Evolutionary conservation across 805 yeast genomes (phyloP), one percentile per base, ranked within the genome.

Genomic region (Teunomyces panamensis): DNA sequence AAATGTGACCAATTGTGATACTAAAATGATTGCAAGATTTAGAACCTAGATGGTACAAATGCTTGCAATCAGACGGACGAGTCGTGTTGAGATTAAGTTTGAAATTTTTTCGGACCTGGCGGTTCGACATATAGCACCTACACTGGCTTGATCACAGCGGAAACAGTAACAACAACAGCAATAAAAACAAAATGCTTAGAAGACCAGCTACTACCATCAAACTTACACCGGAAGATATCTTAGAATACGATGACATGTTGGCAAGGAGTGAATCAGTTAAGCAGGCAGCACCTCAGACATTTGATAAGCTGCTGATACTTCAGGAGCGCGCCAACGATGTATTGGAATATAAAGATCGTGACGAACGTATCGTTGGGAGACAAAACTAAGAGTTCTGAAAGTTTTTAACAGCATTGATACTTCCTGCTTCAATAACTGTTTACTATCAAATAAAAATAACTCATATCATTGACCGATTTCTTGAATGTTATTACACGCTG

Each of bases 131-230:
- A 37, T 37, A 41, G 10, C 43, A n/a, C 24, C 20, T 4, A 20
- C 24, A 20, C 24, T 17, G 17, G 17, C 17, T 17, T 17, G 17
- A 17, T 17, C 24, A 20, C 24, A 20, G 24, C 24, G 24, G 24
- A 1, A 20, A 5, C 24, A 20, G 24, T 37, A 39, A 9, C 43
- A n/a, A 9, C 17, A 16, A 24, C 44, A 10, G 14, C n/a, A 9
- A 29, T 4, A 41, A 17, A 13, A 8, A 27, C 26, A 36, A 9
- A 39, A 85, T 86, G 92, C 68, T 86, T 37, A 75, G 91, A 66
- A 73, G 90, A 62, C 85, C 81, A 13, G 86, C 91, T 4, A 85
- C 92, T 0, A 74, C 82, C 1, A 80, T 86, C 46, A 76, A 77
- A 48, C 71, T 86, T 42, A 78, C 84, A 0, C 86, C 87, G 0